Evolutionary conservation across 352 stramenopile genomes (phyloP), one percentile per base, ranked within the genome.

Genomic region (Pythium apleroticum): DNA sequence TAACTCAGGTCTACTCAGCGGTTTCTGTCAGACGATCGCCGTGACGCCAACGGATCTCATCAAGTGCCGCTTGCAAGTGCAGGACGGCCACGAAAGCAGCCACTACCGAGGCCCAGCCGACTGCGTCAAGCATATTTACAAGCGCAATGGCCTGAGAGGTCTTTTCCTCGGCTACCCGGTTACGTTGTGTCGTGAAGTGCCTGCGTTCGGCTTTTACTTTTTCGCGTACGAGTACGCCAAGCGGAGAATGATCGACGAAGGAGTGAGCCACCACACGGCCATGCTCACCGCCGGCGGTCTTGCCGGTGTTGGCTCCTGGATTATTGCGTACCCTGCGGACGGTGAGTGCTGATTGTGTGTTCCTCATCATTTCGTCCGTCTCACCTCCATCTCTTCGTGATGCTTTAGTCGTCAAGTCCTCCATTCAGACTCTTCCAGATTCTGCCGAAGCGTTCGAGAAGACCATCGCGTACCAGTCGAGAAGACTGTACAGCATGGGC

Each of bases 201-300:
- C 82, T 8, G 89, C 87, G 12, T 96, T 92, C 52, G 85, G 78
- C 4, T 83, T 92, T 60, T 96, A 96, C 69, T 96, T 94, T 68
- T 86, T 68, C 60, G 72, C 85, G 24, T 96, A 96, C 73, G 87
- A 96, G 66, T 81, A 79, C 57, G 70, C 75, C 37, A 94, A 93
- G 74, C 85, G 86, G 56, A 73, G 66, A 53, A 86, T 96, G 76
- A 75, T 90, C 28, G 74, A 76, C 39, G 63, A 64, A 7, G 67
- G 69, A 22, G 76, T 89, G 46, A 91, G 77, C 57, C 58, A 77
- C 7, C 77, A 89, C 45, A 79, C 85, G 14, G 81, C 85, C 52
- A 94, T 96, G 85, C 72, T 96, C 35, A 89, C 78, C n/a, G 85
- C 87, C 24, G 87, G 87, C 28, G 87, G 87, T 17, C 62, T 86